These are phyloP conservation scores for Fraxinus velutina DNA, from an alignment of 305 asterid species.

Conservation along the genomic window DNA sequence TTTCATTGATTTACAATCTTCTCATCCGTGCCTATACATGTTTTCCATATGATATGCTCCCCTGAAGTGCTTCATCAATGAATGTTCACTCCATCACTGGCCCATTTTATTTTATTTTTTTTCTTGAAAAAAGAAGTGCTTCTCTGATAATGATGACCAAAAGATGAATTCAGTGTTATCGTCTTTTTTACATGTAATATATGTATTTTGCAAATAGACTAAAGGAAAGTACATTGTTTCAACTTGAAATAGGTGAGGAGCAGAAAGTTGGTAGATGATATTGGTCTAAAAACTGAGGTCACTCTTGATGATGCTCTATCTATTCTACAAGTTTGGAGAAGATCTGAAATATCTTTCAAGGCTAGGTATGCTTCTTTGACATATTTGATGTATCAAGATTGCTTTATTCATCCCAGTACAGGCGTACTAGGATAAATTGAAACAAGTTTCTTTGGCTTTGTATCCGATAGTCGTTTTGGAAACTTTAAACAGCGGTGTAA, in stretches of 20 bases:
- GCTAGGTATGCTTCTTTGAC: slow-evolving; percentile 58
- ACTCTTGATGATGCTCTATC: slow-evolving; percentile 62
- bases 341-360: slow-evolving; percentile 46
- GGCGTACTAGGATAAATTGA: neutral
- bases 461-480: slow-evolving; percentile 11
- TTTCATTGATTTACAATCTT: slow-evolving; percentile 1
- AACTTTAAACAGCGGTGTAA: neutral
- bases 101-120: neutral
- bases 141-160: neutral
- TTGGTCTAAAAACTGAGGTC: slow-evolving; percentile 70
- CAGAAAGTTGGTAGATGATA: slow-evolving; percentile 59
- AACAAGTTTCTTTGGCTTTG: slow-evolving; percentile 7
- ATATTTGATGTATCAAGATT: slow-evolving; percentile 5
- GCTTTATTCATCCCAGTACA: slow-evolving; percentile 9
- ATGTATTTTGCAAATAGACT: slow-evolving; percentile 23
- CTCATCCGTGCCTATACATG: slow-evolving; percentile 2
- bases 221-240: slow-evolving; percentile 20
- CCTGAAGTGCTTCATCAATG: slow-evolving; percentile 5
- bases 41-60: slow-evolving; percentile 13
- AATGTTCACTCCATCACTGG: slow-evolving; percentile 15
- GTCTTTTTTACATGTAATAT: slow-evolving; percentile 4
- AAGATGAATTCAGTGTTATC: slow-evolving; percentile 7
- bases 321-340: slow-evolving; percentile 66
- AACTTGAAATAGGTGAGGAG: slow-evolving; percentile 63
- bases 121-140: neutral